Conservation (phyloP, 805 yeast genomes). For the Sungouiozyma intestinalis region DNA sequence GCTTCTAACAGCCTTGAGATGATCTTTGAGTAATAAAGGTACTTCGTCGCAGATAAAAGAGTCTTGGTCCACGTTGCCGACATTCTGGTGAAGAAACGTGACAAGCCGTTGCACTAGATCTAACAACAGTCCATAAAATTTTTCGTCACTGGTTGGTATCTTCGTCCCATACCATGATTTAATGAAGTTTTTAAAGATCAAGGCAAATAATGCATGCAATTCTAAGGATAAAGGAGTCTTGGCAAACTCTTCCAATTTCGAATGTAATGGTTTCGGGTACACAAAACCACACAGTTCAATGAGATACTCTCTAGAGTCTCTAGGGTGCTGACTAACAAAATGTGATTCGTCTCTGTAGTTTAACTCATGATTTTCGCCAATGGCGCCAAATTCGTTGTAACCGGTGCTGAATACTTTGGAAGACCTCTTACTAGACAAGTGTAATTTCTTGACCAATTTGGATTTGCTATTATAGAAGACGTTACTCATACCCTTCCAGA, state of each 20-base stretch:
- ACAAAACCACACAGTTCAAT: slow-evolving; percentile 18
- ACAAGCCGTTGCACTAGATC: slow-evolving; percentile 9
- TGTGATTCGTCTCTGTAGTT: slow-evolving; percentile 7
- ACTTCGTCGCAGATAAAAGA: slow-evolving; percentile 17
- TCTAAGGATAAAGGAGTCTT: slow-evolving; percentile 8
- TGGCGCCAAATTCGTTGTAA: not conserved
- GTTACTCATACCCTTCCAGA: not conserved
- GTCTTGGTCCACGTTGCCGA: slow-evolving; percentile 8
- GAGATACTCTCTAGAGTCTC: slow-evolving; percentile 19
- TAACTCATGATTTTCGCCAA: not conserved
- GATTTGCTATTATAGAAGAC: slow-evolving; percentile 25
- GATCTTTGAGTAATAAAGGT: slow-evolving; percentile 18
- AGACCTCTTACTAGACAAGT: slow-evolving; percentile 2
- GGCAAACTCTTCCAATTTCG: slow-evolving; percentile 7
- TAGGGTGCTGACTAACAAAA: slow-evolving; percentile 11
- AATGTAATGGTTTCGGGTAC: slow-evolving; percentile 15
- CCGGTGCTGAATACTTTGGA: not conserved
- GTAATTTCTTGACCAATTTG: slow-evolving; percentile 19
- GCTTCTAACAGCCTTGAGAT: slow-evolving; percentile 8
- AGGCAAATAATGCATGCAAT: slow-evolving; percentile 17
- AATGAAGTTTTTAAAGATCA: slow-evolving; percentile 20
- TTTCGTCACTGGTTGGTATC: slow-evolving; percentile 18
- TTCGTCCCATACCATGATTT: slow-evolving; percentile 26
- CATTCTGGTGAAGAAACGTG: slow-evolving; percentile 1
- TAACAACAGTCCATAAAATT: slow-evolving; percentile 13